Conservation (phyloP, 2,329 filamentous ascomycete genomes). For the Alternaria dauci region DNA sequence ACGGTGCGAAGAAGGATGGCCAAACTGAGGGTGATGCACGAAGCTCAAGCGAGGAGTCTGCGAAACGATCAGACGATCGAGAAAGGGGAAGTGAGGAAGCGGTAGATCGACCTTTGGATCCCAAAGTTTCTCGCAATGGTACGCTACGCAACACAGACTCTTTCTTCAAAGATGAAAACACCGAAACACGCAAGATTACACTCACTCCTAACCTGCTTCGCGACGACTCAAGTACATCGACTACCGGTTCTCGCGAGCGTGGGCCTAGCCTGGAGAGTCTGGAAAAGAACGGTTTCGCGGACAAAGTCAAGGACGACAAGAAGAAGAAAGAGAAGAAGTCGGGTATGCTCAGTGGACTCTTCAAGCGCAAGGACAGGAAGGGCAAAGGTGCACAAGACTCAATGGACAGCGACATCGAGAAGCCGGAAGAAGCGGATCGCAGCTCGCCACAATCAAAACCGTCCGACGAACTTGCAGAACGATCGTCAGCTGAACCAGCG, state of each 20-base stretch:
- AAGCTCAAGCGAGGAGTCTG: conserved; percentile 49
- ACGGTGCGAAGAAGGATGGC: conserved; percentile 42
- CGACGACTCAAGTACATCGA: conserved; percentile 69
- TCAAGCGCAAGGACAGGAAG: conserved; percentile 72
- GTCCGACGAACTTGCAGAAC: conserved; percentile 40
- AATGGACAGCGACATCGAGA: conserved; percentile 57
- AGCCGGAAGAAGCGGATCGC: conserved; percentile 49
- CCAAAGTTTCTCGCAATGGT: conserved; percentile 74
- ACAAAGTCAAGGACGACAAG: conserved; percentile 74
- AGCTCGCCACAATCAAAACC: conserved; percentile 46
- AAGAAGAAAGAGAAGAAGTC: conserved; percentile 76
- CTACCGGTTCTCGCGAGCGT: conserved; percentile 56
- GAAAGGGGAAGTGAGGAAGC: conserved; percentile 72
- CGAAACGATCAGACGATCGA: conserved; percentile 54
- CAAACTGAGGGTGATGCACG: conserved; percentile 36
- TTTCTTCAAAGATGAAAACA: conserved; percentile 95
- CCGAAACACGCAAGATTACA: conserved; percentile 96
- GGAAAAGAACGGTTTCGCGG: conserved; percentile 71
- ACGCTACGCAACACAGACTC: conserved; percentile 92
- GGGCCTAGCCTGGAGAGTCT: conserved; percentile 77
- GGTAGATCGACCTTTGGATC: conserved; percentile 59
- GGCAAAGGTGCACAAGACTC: conserved; percentile 41
- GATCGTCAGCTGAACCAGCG: conserved; percentile 41
- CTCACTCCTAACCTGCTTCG: conserved; percentile 91
- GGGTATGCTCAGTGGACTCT: conserved; percentile 74